Conservation (phyloP, 768 basidiomycete species). For the Amanita inopinata region DNA sequence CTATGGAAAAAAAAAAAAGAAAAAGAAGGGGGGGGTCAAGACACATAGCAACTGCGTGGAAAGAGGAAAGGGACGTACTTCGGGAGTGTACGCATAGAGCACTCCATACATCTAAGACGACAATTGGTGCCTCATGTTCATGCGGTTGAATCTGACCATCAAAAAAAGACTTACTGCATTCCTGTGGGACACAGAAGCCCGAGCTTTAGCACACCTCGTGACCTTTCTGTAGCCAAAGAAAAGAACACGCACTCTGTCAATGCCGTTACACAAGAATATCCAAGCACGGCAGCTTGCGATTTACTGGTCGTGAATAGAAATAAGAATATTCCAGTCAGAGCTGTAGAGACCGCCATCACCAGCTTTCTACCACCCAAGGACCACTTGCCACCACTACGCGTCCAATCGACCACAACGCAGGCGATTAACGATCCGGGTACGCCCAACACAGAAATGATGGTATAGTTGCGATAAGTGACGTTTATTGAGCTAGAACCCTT, state of each 20-base stretch:
- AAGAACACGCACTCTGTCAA: constrained; percentile 28
- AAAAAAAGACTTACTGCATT: constrained; percentile 24
- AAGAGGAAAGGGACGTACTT: constrained; percentile 18
- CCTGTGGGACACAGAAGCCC: constrained; percentile 10
- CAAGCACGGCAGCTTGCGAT: constrained; percentile 28
- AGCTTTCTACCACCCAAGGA: constrained; percentile 29
- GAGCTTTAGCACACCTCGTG: background rate
- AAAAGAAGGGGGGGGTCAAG: no score
- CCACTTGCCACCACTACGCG: constrained; percentile 19
- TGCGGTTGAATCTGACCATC: background rate
- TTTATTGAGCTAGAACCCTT: constrained; percentile 15
- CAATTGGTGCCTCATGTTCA: constrained; percentile 1
- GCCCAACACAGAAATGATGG: constrained; percentile 36
- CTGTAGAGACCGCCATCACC: constrained; percentile 35
- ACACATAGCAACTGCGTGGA: no score
- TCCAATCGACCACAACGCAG: constrained; percentile 33
- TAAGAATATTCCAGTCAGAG: constrained; percentile 36
- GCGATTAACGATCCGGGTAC: constrained; percentile 40
- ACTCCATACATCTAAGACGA: constrained; percentile 36
- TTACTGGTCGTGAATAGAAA: constrained; percentile 43
- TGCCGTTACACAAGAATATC: constrained; percentile 33
- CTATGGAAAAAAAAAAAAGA: constrained; percentile 8
- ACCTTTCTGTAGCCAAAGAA: background rate
- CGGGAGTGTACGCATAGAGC: constrained; percentile 49
- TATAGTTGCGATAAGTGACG: constrained; percentile 37